phyloP scores from a whole-genome alignment of 2,329 filamentous ascomycete genomes.

The Calonectria hawksworthii region DNA sequence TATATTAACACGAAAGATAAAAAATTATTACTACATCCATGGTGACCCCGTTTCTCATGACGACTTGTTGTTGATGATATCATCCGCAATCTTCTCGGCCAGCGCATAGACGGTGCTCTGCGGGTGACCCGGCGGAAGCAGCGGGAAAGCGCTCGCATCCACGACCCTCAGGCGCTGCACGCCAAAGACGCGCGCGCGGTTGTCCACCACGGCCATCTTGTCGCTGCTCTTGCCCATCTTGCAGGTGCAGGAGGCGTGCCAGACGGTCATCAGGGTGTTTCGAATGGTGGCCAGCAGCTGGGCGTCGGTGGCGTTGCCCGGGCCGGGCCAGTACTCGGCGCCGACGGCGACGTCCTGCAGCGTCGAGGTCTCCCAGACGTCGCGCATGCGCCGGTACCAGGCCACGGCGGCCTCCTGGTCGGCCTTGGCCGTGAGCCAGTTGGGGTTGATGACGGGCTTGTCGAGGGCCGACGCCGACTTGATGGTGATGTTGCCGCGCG shows the following conservation, averaged over 20 bases:
- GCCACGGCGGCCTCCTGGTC: constrained; percentile 61
- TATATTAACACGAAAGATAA: background rate
- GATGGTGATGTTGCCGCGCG: constrained; percentile 61
- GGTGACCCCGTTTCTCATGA: background rate
- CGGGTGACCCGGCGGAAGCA: constrained; percentile 35
- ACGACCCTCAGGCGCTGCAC: constrained; percentile 34
- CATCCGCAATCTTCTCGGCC: constrained; percentile 37
- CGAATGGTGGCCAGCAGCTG: constrained; percentile 55
- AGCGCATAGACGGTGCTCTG: constrained; percentile 32
- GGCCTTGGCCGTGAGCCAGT: constrained; percentile 58
- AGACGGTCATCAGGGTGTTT: constrained; percentile 39
- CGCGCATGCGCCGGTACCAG: constrained; percentile 43
- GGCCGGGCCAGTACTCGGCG: constrained; percentile 55
- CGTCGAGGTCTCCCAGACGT: constrained; percentile 34
- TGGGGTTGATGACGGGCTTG: constrained; percentile 60
- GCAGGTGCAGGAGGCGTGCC: constrained; percentile 40
- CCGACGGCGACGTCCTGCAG: constrained; percentile 46
- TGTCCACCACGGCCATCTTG: constrained; percentile 35
- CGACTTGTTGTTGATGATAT: background rate
- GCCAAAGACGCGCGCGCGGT: constrained; percentile 35
- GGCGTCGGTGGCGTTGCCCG: constrained; percentile 54
- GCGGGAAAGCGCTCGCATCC: constrained; percentile 25
- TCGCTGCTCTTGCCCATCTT: constrained; percentile 39
- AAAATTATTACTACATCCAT: background rate
- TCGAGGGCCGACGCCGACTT: constrained; percentile 49